phyloP scores from a whole-genome alignment of 2,329 filamentous ascomycete genomes.

The Neonectria faginata region DNA sequence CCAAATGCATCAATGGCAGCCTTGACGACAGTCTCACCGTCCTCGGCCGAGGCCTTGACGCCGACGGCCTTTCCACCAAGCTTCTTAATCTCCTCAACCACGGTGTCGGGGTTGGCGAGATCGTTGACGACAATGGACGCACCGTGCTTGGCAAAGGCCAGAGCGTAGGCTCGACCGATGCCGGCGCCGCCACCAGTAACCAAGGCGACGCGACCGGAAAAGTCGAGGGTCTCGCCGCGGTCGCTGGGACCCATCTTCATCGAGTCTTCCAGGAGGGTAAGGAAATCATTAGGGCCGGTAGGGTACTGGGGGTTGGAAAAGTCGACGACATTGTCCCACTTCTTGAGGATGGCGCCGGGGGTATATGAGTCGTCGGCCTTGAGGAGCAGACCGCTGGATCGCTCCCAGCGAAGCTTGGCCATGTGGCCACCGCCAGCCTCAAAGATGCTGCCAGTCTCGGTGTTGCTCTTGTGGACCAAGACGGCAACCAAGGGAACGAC shows the following conservation, averaged over 20 bases:
- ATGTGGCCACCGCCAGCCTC: slow-evolving; percentile 93
- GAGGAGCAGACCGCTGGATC: slow-evolving; percentile 86
- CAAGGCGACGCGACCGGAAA: slow-evolving; percentile 85
- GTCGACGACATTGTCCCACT: slow-evolving; percentile 89
- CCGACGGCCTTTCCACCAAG: slow-evolving; percentile 89
- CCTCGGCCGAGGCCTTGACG: slow-evolving; percentile 92
- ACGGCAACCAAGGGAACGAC: slow-evolving; percentile 92
- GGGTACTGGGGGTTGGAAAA: slow-evolving; percentile 87
- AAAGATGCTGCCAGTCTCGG: slow-evolving; percentile 90
- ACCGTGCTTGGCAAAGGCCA: slow-evolving; percentile 87
- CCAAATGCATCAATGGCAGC: slow-evolving; percentile 93
- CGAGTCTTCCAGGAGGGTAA: slow-evolving; percentile 85
- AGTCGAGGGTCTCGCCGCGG: slow-evolving; percentile 79
- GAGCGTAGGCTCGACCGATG: slow-evolving; percentile 89
- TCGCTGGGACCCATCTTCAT: slow-evolving; percentile 80
- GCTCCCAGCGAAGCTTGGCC: slow-evolving; percentile 95
- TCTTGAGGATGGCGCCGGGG: slow-evolving; percentile 85
- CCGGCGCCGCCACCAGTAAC: slow-evolving; percentile 90
- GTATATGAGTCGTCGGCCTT: slow-evolving; percentile 91
- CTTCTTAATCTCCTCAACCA: slow-evolving; percentile 93
- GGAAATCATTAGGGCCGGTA: slow-evolving; percentile 86
- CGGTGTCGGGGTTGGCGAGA: slow-evolving; percentile 88
- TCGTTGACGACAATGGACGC: slow-evolving; percentile 95
- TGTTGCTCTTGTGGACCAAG: slow-evolving; percentile 87
- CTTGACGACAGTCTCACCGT: slow-evolving; percentile 92